Percentiles rank a stretch among this genome's conserved stretches.
Evolutionary conservation across 306 rosid species (phyloP).

Genomic region (Glycine soja): DNA sequence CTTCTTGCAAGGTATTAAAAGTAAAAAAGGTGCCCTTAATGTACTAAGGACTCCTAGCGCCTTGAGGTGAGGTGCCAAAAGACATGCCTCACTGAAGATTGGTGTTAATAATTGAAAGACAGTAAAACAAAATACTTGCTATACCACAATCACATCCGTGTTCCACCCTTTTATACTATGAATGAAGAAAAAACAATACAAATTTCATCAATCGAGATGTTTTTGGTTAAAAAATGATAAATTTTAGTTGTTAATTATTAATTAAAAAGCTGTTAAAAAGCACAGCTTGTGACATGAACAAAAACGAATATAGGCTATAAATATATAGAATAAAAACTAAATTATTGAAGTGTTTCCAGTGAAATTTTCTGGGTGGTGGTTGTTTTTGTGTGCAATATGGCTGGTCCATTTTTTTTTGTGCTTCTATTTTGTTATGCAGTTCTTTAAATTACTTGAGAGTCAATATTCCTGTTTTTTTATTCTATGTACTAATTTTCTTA

Average conservation of each 20-base stretch:
- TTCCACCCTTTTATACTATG: background rate
- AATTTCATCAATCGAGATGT: background rate
- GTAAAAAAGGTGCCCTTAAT: background rate
- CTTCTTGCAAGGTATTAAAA: background rate
- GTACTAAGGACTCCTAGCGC: background rate
- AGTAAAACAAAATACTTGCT: background rate
- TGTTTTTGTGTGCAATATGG: background rate
- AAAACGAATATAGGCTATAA: background rate
- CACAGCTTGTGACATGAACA: background rate
- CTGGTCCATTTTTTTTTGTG: background rate
- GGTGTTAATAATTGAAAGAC: background rate
- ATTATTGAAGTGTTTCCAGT: too few species aligned
- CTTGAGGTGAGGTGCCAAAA: background rate
- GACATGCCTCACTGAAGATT: background rate
- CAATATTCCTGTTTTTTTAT: background rate
- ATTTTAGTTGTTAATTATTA: constrained; percentile 12
- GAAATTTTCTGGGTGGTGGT: background rate
- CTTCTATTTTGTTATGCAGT: constrained; percentile 15
- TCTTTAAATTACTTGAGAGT: constrained; percentile 28
- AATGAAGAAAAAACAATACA: background rate
- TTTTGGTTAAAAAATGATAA: background rate
- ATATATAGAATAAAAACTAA: background rate
- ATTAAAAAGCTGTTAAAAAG: background rate
- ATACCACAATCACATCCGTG: background rate
- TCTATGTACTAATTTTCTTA: constrained; percentile 32